These are phyloP conservation scores for Fusarium solani-melongenae DNA, from an alignment of 2,329 filamentous ascomycete species.

Conservation along the genomic window DNA sequence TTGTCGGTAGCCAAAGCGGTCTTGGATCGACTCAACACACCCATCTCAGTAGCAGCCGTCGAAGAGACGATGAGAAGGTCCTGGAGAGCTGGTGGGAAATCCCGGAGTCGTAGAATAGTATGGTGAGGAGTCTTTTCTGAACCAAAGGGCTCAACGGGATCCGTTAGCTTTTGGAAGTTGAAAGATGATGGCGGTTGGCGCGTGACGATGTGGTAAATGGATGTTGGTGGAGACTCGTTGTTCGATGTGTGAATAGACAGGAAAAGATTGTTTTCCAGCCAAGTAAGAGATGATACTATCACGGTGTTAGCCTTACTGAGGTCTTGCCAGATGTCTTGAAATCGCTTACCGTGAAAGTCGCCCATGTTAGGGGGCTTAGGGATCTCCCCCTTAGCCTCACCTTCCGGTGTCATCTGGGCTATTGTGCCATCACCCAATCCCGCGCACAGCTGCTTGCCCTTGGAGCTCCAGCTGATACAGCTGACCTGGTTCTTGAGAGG, in stretches of 20 bases:
- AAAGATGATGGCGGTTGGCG: slow-evolving; percentile 71
- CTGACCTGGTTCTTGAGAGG: slow-evolving; percentile 79
- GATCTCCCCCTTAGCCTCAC: slow-evolving; percentile 80
- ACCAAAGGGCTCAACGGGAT: slow-evolving; percentile 79
- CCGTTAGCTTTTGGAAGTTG: slow-evolving; percentile 77
- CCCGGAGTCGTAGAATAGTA: slow-evolving; percentile 78
- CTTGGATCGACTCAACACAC: slow-evolving; percentile 80
- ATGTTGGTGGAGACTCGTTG: slow-evolving; percentile 67
- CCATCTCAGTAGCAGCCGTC: slow-evolving; percentile 82
- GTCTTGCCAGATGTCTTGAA: background rate
- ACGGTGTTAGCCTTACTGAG: slow-evolving; percentile 7
- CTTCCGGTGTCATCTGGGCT: slow-evolving; percentile 85
- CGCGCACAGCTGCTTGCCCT: slow-evolving; percentile 91
- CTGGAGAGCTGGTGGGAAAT: slow-evolving; percentile 83
- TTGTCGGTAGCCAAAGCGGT: slow-evolving; percentile 71
- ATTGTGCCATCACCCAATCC: slow-evolving; percentile 84
- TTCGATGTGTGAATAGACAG: slow-evolving; percentile 81
- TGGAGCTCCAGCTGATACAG: slow-evolving; percentile 90
- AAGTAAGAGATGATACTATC: slow-evolving; percentile 81
- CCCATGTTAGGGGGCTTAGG: slow-evolving; percentile 78
- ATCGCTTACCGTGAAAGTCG: slow-evolving; percentile 72
- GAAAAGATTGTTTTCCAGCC: slow-evolving; percentile 91
- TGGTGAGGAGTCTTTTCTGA: slow-evolving; percentile 77
- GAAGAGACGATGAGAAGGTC: slow-evolving; percentile 87
- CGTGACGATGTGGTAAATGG: slow-evolving; percentile 83